Evolutionary conservation across 106 monocot genomes (phyloP), one percentile per base, ranked within the genome.

Genomic region (Dactylorhiza incarnata): DNA sequence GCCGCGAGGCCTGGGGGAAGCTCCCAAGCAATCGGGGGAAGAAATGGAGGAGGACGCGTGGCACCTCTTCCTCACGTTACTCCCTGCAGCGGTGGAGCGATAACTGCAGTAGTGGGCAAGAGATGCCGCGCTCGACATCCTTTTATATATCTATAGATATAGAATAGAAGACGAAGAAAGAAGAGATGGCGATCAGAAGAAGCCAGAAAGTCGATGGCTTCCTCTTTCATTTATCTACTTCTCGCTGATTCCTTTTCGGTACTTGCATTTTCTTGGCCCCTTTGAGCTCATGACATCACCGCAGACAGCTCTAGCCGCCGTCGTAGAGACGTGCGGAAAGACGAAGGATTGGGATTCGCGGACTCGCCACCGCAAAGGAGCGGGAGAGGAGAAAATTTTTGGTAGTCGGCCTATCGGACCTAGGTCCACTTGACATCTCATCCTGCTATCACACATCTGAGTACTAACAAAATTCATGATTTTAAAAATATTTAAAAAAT

Each of bases 11-110:
- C 45, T 17, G 0, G 15, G 23, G 37, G 49, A 44, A 63, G 49
- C 11, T 26, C 48, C 47, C 49, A 49, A 16, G 47, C 6, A 43
- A 37, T 10, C 49, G 76, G 71, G 62, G 3, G 48, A 24, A 24
- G 22, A 48, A 37, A 22, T 26, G 74, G 14, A 48, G 48, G 43
- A 44, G 15, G 76, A 71, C 71, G 80, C 68, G 45, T 47, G 75
- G 49, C 55, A 48, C 15, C 7, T 50, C 25, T 10, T 59, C 54
- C 49, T 59, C 12, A 48, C 1, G 12, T 55, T 47, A 4, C 26
- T 25, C 20, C 69, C 45, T n/a, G 9, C 1, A 45, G 45, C 45
- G 45, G 69, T 45, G 45, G 15, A 45, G 45, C 45, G 43, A 69
- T 69, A 69, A 45, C 17, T 69, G 5, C 45, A n/a, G 17, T 5